Evolutionary conservation across 805 yeast genomes (phyloP).

Genomic region (Sugiyamaella boreocaroliniensis): DNA sequence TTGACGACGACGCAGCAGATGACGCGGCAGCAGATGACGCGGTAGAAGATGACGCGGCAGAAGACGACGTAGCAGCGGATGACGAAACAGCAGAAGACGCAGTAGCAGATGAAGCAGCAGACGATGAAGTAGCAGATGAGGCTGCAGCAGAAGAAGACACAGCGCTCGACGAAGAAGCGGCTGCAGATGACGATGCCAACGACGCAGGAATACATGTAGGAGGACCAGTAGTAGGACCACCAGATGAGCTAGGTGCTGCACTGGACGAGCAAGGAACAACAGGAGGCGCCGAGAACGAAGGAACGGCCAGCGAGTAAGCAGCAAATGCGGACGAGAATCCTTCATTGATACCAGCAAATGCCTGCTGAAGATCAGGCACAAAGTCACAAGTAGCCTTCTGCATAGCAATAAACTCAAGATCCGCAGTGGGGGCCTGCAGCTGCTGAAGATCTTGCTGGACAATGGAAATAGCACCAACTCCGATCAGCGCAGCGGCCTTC

Average conservation of each 20-base stretch:
- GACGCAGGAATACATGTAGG: slow-evolving; percentile 3
- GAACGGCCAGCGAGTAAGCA: slow-evolving; percentile 5
- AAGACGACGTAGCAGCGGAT: no score
- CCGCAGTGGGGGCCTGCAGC: slow-evolving; percentile 18
- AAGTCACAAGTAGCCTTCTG: slow-evolving; percentile 15
- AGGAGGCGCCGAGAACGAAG: slow-evolving; percentile 1
- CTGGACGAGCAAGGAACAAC: background rate
- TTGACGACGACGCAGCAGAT: slow-evolving; percentile 9
- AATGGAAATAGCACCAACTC: slow-evolving; percentile 20
- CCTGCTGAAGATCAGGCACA: slow-evolving; percentile 11
- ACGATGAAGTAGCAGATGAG: no score
- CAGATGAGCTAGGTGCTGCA: background rate
- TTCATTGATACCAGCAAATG: slow-evolving; percentile 7
- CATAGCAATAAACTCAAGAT: slow-evolving; percentile 15
- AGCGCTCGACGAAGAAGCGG: no score
- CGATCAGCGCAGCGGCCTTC: slow-evolving; percentile 23
- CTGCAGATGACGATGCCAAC: background rate
- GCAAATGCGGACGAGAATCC: slow-evolving; percentile 6
- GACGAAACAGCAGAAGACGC: background rate
- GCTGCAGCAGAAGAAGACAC: slow-evolving; percentile 3
- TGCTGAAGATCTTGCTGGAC: slow-evolving; percentile 22
- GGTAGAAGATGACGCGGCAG: background rate
- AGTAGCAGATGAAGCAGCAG: background rate
- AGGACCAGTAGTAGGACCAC: background rate
- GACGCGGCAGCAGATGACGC: background rate